phyloP scores from a whole-genome alignment of 805 yeast species.

The Suhomyces kilbournensis region DNA sequence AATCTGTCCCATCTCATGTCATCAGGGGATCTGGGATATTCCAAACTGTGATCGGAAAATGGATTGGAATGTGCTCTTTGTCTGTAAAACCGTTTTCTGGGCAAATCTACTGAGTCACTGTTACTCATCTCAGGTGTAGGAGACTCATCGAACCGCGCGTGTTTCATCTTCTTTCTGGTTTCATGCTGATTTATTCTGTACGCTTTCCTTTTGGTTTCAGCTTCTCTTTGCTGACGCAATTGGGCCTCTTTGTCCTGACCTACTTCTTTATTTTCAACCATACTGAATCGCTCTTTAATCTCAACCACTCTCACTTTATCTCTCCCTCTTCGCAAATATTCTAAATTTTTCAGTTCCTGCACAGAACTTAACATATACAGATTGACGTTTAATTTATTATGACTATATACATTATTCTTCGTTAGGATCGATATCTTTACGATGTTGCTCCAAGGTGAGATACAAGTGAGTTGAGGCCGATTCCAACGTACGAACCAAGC shows the following conservation, averaged over 20 bases:
- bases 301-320: not conserved
- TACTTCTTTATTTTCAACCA: not conserved
- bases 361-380: not conserved
- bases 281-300: not conserved
- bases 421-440: conserved; percentile 36
- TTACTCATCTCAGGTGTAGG: conserved; percentile 16
- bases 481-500: conserved; percentile 78
- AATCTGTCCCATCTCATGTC: conserved; percentile 83
- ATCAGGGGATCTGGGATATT: conserved; percentile 78
- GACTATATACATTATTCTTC: conserved; percentile 2
- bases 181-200: conserved; percentile 49
- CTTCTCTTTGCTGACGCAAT: conserved; percentile 19
- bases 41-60: conserved; percentile 89
- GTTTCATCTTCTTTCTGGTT: conserved; percentile 43
- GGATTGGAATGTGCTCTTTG: conserved; percentile 98
- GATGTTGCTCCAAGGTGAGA: conserved; percentile 68
- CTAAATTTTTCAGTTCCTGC: conserved; percentile 7
- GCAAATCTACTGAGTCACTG: conserved; percentile 48
- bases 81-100: conserved; percentile 83
- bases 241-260: conserved; percentile 17
- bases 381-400: not conserved
- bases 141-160: conserved; percentile 42
- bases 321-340: not conserved
- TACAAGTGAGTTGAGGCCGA: conserved; percentile 65
- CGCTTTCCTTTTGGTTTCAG: conserved; percentile 43